phyloP scores from a whole-genome alignment of 2,329 filamentous ascomycete genomes.

The Trichoderma sp. region DNA sequence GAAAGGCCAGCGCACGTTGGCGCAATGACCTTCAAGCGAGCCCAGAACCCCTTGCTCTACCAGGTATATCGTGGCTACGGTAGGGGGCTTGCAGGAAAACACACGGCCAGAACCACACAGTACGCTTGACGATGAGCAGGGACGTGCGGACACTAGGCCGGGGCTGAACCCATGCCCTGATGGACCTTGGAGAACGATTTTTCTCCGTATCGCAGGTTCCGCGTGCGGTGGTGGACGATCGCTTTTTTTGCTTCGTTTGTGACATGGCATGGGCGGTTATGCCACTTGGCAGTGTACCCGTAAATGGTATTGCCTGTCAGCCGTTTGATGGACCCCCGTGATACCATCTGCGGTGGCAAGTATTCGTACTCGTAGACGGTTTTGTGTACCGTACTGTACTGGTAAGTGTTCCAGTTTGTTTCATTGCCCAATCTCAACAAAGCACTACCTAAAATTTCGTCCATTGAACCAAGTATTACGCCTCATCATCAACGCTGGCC shows the following conservation, averaged over 20 bases:
- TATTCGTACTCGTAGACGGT: neutral
- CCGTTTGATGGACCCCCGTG: neutral
- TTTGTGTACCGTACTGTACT: neutral
- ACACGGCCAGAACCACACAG: slow-evolving; percentile 5
- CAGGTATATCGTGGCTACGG: slow-evolving; percentile 4
- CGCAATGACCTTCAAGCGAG: slow-evolving; percentile 9
- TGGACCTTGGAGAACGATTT: neutral
- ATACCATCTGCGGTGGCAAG: neutral
- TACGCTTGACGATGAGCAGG: neutral
- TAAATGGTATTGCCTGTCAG: neutral
- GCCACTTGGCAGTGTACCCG: neutral
- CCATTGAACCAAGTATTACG: neutral
- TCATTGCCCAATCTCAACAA: neutral
- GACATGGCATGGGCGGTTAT: neutral
- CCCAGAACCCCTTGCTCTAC: slow-evolving; percentile 2
- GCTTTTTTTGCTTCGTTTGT: neutral
- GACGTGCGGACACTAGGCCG: slow-evolving; percentile 1
- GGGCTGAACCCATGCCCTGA: neutral
- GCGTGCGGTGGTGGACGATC: neutral
- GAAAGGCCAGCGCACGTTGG: neutral
- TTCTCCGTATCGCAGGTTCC: slow-evolving; percentile 14
- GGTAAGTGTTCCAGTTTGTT: neutral
- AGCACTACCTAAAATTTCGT: neutral
- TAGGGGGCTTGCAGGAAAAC: neutral
- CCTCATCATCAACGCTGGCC: neutral